Evolutionary conservation across 345 rosid genomes (phyloP), one percentile per base, ranked within the genome.

Genomic region (Xanthoceras sorbifolium): DNA sequence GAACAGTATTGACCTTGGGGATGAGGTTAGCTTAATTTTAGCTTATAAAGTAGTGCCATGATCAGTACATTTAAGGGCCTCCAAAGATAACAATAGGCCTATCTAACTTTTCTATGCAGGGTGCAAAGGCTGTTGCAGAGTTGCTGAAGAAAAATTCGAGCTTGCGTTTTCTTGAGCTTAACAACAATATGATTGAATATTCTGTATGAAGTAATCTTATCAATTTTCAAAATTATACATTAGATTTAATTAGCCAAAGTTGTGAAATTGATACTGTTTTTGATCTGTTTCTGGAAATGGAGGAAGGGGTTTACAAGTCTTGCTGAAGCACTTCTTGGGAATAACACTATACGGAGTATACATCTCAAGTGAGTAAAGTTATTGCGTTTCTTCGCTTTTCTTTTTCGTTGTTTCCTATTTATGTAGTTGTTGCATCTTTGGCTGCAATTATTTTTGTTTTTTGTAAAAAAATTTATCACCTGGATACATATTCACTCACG

Each of bases 171-270:
- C 82, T 95, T 78, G 98, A 95, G 84, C 91, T 95, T 32, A 93
- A 95, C 81, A 93, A 95, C 87, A 95, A 95, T 78, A 85, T 90
- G 96, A 90, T 95, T n/a, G 99, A 95, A 77, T 95, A 93, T 85
- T 90, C 98, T 87, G 99, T 95, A 88, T 76, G 96, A 60, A 75
- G 55, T 71, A 79, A 42, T 42, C 63, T 70, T 69, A 54, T 66
- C 65, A 55, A 64, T 72, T 63, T 50, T 36, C 61, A 34, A 70
- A 59, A 67, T 65, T 57, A 34, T 75, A 50, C 74, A 72, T 55
- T 62, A 66, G 54, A 67, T 67, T 50, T 59, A 11, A 74, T 61
- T 46, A 25, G 46, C 67, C 62, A 72, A 78, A 61, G 71, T 82
- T 74, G 64, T 31, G 28, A 25, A 77, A 74, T 44, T 85, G 71